Base-by-base conservation (phyloP, 345 rosid species). In the Mallotus nudiflorus region DNA sequence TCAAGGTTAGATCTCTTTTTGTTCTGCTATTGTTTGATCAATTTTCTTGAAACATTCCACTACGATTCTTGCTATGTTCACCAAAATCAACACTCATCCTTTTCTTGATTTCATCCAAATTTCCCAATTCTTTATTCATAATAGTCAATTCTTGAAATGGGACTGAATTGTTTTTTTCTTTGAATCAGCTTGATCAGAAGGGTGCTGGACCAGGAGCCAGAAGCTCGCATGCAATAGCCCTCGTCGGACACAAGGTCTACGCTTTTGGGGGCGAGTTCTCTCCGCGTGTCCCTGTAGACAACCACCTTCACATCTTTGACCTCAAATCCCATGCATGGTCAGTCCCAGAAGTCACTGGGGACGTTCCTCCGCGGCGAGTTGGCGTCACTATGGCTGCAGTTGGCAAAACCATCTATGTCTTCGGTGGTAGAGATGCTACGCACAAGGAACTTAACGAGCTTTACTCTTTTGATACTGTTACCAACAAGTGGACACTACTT, bases 231-330 rank as follows among this genome's bases (percentile, higher is more conserved):
- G 97, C 97, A 73, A 71, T 93, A 52, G 70, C 97, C 66, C 51
- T 91, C 11, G 86, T 93, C 1, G 92, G 88, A 3, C 62, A 75
- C 31, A 88, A 84, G 76, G 84, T 85, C 46, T 93, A 91, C 19
- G 88, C 88, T 35, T 89, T 93, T 16, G 97, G 97, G 4, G 97
- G 98, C 6, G 97, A 93, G 73, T 87, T 85, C 68, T 45, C 75
- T 19, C 98, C 97, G 0, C 92, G 97, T 46, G 95, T 89, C 71
- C 97, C 98, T 0, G 96, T 93, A 0, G 97, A 93, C 84, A 91
- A 91, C 89, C 67, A 82, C 2, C 87, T 93, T 68, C 75, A 91
- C 27, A 84, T 84, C 40, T 89, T 91, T 39, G 91, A 93, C 75
- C 88, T 93, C 55, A 25, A 75, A 64, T 77, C 81, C 67, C 63